Conservation (phyloP, 768 basidiomycete genomes). For the Lentinula detonsa region DNA sequence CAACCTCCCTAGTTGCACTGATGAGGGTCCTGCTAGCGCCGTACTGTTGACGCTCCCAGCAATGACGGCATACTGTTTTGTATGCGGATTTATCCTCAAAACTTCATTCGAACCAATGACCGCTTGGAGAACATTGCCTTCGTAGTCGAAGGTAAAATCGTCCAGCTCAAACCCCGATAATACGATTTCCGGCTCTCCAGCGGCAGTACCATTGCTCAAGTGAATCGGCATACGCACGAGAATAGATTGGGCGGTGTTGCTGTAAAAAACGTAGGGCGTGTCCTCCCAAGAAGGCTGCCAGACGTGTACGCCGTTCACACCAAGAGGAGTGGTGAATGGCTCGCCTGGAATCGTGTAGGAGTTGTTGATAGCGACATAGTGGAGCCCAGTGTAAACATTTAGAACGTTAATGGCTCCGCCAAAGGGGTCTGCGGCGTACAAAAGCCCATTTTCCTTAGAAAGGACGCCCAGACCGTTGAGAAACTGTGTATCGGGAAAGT, state of each 20-base stretch:
- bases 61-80: neutral
- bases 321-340: neutral
- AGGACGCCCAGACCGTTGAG: neutral
- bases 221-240: neutral
- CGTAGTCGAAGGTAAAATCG: neutral
- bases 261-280: neutral
- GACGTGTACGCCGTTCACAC: neutral
- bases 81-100: neutral
- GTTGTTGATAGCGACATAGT: neutral
- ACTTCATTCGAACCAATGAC: neutral
- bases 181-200: neutral
- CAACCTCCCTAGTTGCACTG: neutral
- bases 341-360: neutral
- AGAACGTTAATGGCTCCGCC: neutral
- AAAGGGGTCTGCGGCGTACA: neutral
- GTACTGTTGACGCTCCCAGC: neutral
- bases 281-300: neutral
- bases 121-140: neutral
- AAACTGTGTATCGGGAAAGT: neutral
- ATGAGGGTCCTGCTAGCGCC: neutral
- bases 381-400: neutral
- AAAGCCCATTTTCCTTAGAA: neutral
- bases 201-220: neutral
- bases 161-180: neutral
- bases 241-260: neutral